phyloP scores from a whole-genome alignment of 2,329 filamentous ascomycete genomes.

The Trichothecium roseum region DNA sequence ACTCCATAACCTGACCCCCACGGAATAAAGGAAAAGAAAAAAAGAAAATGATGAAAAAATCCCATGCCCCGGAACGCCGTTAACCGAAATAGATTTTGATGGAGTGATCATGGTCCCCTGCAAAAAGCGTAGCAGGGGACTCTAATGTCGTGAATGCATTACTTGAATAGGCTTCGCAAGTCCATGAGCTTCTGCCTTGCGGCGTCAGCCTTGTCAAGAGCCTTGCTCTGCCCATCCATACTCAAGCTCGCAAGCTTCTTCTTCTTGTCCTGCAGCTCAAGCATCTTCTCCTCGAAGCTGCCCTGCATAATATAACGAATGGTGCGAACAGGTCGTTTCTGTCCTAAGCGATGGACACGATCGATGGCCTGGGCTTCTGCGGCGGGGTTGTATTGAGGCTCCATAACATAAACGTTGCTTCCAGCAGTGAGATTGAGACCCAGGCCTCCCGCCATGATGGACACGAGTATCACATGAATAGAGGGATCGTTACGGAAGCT shows the following conservation, averaged over 20 bases:
- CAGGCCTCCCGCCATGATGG: constrained; percentile 83
- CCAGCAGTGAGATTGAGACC: constrained; percentile 84
- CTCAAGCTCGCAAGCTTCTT: constrained; percentile 80
- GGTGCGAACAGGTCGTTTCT: constrained; percentile 80
- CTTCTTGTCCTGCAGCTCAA: constrained; percentile 85
- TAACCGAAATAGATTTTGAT: no score
- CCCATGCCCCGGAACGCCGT: not conserved
- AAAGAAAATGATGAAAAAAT: constrained; percentile 16
- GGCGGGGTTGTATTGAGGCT: constrained; percentile 94
- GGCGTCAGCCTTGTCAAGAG: constrained; percentile 38
- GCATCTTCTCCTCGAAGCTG: constrained; percentile 92
- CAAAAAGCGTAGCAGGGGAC: no score
- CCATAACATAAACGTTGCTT: constrained; percentile 90
- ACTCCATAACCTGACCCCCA: no score
- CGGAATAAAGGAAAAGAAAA: constrained; percentile 16
- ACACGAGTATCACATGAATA: constrained; percentile 77
- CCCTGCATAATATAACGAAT: constrained; percentile 80
- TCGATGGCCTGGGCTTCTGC: constrained; percentile 92
- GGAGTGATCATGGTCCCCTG: no score
- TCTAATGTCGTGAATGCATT: constrained; percentile 7
- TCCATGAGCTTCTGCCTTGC: constrained; percentile 54
- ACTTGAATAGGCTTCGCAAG: constrained; percentile 48
- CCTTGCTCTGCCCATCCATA: constrained; percentile 55
- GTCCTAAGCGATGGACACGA: constrained; percentile 82
- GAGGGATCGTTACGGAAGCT: constrained; percentile 61